A percentile compares a stretch with the other conserved stretches of the same genome.
Evolutionary conservation across 2,329 filamentous ascomycete species (phyloP).

Genomic region (Calonectria crousiana): DNA sequence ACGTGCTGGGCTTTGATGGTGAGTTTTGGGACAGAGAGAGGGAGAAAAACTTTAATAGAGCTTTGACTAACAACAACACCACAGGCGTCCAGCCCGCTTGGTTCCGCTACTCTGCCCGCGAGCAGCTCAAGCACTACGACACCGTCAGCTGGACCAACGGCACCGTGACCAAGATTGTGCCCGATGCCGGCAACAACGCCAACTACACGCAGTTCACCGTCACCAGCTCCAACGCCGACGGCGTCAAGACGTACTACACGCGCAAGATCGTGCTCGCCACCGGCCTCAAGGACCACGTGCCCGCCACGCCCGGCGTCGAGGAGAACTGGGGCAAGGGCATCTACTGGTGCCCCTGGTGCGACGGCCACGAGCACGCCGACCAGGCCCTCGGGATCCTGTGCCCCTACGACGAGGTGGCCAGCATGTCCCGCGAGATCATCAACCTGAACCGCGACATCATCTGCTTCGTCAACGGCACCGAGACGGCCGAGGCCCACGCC

Average conservation of each 20-base stretch:
- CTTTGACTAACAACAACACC: neutral
- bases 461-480: constrained; percentile 70
- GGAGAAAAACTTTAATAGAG: too few species aligned
- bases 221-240: constrained; percentile 37
- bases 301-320: constrained; percentile 64
- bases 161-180: constrained; percentile 60
- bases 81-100: constrained; percentile 66
- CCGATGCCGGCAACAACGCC: constrained; percentile 35
- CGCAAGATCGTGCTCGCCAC: constrained; percentile 70
- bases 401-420: constrained; percentile 56
- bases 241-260: constrained; percentile 54
- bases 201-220: constrained; percentile 62
- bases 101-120: constrained; percentile 66
- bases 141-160: constrained; percentile 64
- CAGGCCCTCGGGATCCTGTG: constrained; percentile 68
- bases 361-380: constrained; percentile 71
- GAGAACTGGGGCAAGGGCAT: constrained; percentile 71
- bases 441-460: constrained; percentile 68
- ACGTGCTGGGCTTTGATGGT: constrained; percentile 72
- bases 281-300: constrained; percentile 67
- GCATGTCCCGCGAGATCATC: constrained; percentile 62
- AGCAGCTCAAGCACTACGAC: constrained; percentile 64
- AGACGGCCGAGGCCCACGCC: constrained; percentile 57
- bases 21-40: constrained; percentile 5
- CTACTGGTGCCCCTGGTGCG: constrained; percentile 75